These are phyloP conservation scores for Piloderma croceum DNA, from an alignment of 768 basidiomycete genomes.

Conservation along the genomic window DNA sequence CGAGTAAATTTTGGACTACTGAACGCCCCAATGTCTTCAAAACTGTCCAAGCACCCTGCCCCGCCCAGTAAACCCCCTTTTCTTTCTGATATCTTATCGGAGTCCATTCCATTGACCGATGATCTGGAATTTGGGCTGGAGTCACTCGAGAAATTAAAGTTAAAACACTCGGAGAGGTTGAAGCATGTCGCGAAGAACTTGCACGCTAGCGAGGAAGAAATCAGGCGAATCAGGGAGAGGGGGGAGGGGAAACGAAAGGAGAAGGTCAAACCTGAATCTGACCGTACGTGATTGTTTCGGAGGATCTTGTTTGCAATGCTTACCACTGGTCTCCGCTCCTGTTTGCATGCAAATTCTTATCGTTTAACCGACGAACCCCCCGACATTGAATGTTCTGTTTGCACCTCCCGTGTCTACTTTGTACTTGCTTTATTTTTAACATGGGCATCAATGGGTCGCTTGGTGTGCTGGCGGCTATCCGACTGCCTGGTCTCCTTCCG, in stretches of 20 bases:
- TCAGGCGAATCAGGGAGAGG: conserved; percentile 71
- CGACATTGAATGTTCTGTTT: neutral
- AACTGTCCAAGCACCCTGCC: conserved; percentile 46
- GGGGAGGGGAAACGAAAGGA: conserved; percentile 73
- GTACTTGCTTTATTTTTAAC: no score
- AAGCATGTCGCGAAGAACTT: conserved; percentile 76
- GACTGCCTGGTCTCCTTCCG: no score
- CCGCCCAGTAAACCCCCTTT: conserved; percentile 47
- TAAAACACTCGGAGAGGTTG: conserved; percentile 53
- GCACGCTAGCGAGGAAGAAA: conserved; percentile 67
- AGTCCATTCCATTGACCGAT: conserved; percentile 62
- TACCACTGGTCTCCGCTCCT: no score
- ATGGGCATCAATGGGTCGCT: no score
- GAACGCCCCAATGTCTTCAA: conserved; percentile 52
- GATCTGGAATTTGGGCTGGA: conserved; percentile 62
- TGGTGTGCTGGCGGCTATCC: no score
- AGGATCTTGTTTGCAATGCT: no score
- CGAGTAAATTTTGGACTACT: neutral
- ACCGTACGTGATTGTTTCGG: conserved; percentile 50
- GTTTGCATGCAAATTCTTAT: conserved; percentile 17
- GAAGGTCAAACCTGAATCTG: conserved; percentile 68
- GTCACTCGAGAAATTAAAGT: conserved; percentile 53
- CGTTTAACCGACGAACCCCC: conserved; percentile 9
- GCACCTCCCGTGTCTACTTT: neutral
- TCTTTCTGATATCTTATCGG: conserved; percentile 61